A percentile compares a stretch with the other conserved stretches of the same genome.
These are phyloP conservation scores for Rhizophagus prolifer DNA, from an alignment of 192 early-diverging fungal genomes.

Conservation along the genomic window DNA sequence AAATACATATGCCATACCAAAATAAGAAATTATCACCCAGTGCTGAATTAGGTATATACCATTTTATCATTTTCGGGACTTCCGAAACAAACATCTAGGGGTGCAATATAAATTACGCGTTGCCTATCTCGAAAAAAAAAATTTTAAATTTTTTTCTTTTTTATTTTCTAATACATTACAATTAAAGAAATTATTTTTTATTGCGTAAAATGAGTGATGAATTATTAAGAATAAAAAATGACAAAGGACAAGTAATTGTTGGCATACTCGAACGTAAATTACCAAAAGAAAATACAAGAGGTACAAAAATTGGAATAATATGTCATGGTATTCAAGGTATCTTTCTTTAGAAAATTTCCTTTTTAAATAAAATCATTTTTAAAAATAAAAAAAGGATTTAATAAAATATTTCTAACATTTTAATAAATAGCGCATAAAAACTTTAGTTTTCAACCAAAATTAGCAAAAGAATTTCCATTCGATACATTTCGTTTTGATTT, in stretches of 20 bases:
- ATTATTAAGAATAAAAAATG: conserved; percentile 27
- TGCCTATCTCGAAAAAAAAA: too few species aligned
- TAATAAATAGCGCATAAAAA: conserved; percentile 41
- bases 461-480: conserved; percentile 38
- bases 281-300: neutral
- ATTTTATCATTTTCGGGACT: too few species aligned
- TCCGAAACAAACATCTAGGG: too few species aligned
- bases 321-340: conserved; percentile 34
- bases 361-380: neutral
- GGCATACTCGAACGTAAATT: conserved; percentile 32
- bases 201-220: neutral
- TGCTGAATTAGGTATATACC: too few species aligned
- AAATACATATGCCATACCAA: too few species aligned
- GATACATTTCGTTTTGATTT: conserved; percentile 42
- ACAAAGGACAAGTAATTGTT: conserved; percentile 24
- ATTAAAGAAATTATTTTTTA: too few species aligned
- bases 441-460: conserved; percentile 34
- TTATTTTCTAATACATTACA: too few species aligned
- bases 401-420: too few species aligned
- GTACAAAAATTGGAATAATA: conserved; percentile 31
- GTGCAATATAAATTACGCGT: too few species aligned
- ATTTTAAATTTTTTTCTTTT: too few species aligned
- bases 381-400: too few species aligned
- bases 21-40: too few species aligned
- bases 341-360: neutral